phyloP scores from a whole-genome alignment of 1,139 yeast genomes.

The Debaryomyces singareniensis region DNA sequence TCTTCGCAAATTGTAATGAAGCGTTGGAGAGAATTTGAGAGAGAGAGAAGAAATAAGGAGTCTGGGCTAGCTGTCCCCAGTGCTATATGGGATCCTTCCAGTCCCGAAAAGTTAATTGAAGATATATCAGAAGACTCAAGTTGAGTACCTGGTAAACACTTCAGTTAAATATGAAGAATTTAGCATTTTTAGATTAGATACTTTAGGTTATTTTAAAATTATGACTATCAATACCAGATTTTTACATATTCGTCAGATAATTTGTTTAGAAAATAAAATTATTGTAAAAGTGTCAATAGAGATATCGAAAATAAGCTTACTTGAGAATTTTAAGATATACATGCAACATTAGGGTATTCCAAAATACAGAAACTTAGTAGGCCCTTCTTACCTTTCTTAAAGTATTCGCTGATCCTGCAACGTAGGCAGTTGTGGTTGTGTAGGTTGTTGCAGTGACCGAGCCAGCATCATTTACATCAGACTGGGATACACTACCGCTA shows the following conservation, averaged over 20 bases:
- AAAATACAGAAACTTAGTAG: slow-evolving; percentile 9
- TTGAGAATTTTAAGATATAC: too few species aligned
- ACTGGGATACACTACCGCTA: slow-evolving; percentile 17
- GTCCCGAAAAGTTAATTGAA: slow-evolving; percentile 20
- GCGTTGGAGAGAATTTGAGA: slow-evolving; percentile 91
- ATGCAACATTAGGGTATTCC: background rate
- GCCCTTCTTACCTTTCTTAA: slow-evolving; percentile 15
- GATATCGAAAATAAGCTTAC: too few species aligned
- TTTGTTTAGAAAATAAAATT: too few species aligned
- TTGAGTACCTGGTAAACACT: slow-evolving; percentile 11
- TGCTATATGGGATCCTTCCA: slow-evolving; percentile 47
- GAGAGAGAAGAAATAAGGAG: slow-evolving; percentile 44
- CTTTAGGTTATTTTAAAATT: too few species aligned
- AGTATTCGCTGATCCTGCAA: slow-evolving; percentile 12
- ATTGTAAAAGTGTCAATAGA: too few species aligned
- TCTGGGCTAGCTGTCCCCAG: slow-evolving; percentile 29
- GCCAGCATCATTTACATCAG: slow-evolving; percentile 11
- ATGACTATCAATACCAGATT: too few species aligned
- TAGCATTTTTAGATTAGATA: too few species aligned
- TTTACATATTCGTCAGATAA: too few species aligned
- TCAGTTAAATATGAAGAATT: too few species aligned
- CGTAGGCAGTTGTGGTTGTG: slow-evolving; percentile 9
- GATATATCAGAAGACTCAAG: slow-evolving; percentile 23
- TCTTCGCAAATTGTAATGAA: slow-evolving; percentile 82
- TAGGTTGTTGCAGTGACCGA: slow-evolving; percentile 7